These are phyloP conservation scores for Colletotrichum sp. DNA, from an alignment of 2,329 filamentous ascomycete genomes.

Conservation along the genomic window DNA sequence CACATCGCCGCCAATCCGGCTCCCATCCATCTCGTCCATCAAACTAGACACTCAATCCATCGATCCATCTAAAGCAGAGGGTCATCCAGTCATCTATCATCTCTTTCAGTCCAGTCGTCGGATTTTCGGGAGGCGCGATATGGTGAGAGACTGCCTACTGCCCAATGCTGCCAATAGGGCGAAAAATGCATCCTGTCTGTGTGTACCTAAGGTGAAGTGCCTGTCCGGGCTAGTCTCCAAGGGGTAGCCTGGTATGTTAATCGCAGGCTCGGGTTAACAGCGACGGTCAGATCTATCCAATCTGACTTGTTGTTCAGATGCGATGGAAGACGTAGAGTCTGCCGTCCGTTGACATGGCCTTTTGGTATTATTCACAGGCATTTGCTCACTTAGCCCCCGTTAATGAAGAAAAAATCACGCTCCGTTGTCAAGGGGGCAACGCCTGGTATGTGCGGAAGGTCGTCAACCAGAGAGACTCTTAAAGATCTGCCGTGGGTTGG, in stretches of 20 bases:
- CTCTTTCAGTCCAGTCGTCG: not conserved
- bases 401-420: conserved; percentile 4
- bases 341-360: not conserved
- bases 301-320: not conserved
- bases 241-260: conserved; percentile 12
- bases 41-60: not conserved
- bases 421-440: not conserved
- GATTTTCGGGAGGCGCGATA: not conserved
- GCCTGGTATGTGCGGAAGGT: not conserved
- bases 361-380: not conserved
- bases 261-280: not conserved
- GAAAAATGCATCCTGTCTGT: conserved; percentile 11
- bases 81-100: not conserved
- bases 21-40: not conserved
- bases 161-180: conserved; percentile 6
- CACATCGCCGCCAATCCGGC: not conserved
- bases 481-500: not conserved
- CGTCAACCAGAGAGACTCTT: not conserved
- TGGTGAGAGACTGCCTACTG: conserved; percentile 4
- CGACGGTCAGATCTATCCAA: conserved; percentile 2
- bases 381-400: not conserved
- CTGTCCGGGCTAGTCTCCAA: conserved; percentile 7
- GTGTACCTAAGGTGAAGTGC: not conserved
- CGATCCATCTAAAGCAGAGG: not conserved
- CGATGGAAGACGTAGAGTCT: not conserved